Base-by-base conservation (phyloP, 2,329 filamentous ascomycete genomes). In the Pseudogymnoascus destructans region DNA sequence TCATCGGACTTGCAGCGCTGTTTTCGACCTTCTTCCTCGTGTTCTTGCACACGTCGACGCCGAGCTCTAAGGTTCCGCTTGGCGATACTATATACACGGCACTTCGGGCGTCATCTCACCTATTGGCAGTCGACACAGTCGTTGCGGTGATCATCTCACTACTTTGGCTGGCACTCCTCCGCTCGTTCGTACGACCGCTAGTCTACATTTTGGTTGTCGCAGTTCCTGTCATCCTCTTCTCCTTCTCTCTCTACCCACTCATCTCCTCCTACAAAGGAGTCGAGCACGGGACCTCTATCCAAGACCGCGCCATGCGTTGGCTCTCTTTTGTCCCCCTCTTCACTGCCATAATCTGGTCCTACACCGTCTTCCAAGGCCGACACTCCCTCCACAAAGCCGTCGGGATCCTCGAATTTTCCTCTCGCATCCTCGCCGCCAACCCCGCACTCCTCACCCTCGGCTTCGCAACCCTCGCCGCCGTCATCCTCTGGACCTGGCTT, bases 51-150 rank as follows among this genome's bases (percentile, higher is more conserved):
- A 97, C 92, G 1, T 82, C 87, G 15, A 75, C 84, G 0, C 85
- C 87, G 4, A 75, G 74, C 57, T 77, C 77, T 58, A 87, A 87
- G 67, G 79, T 79, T 60, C 85, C 86, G 0, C 80, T 95, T 59
- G 92, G 91, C 11, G 93, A 98, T 70, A 96, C 92, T 1, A 89
- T 98, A 60, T 98, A 98, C 71, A 89, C 87, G 11, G 90, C 89
- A 3, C 74, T 98, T 33, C 85, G 87, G 65, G 83, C 84, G 56
- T 96, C 91, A 0, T 93, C 95, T 67, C 85, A 93, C 67, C 85
- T 97, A 63, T 82, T 98, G 40, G 87, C 89, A 1, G 82, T 93
- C 57, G 95, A 97, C 72, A 97, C 93, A 0, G 71, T 97, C 15
- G 85, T 96, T n/a, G 87, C 93, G 0, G 76, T 96, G 36, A 75